Evolutionary conservation across 257 asterid species (phyloP), one percentile per base, ranked within the genome.

Genomic region (Petrea volubilis): DNA sequence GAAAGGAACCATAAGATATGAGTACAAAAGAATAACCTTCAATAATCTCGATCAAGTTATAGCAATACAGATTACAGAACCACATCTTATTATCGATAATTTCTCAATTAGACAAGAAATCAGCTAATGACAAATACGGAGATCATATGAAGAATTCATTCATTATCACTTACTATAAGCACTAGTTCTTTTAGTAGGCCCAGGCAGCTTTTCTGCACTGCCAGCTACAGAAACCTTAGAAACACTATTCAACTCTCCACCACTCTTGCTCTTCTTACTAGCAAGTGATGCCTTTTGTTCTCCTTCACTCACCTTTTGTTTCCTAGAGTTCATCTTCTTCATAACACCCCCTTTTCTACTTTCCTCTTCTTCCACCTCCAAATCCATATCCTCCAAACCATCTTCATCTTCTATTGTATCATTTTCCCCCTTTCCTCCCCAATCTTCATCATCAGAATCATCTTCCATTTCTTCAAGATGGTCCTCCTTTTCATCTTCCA

Each of bases 381-480:
- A 74, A 78, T 81, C 93, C 82, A 84, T 77, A 44, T 88, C 87
- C 57, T 79, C 88, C 58, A 60, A 72, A 21, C 60, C 72, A 61
- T 68, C 91, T 25, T 78, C 96, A 23, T 84, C 95, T 75, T 85
- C 93, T 21, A 46, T 20, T 5, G 18, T 75, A 66, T 81, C 87
- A 43, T 79, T 83, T 17, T 51, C 93, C 1, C 10, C 84, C 82
- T 68, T 81, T 46, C 52, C 79, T 13, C 68, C 95, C 97, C 95
- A 89, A 72, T 89, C 96, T 76, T 88, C 97, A 63, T 88, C 98
- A 27, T 72, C 90, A 0, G 91, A 89, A 76, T 91, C 94, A 74
- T 74, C 86, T 68, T 80, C 85, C 31, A 76, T 58, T 38, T 79
- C 75, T 41, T 80, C 71, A 36, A 41, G 60, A 60, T 73, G 78